A percentile compares a stretch with the other conserved stretches of the same genome.
These are phyloP conservation scores for Pleodorina starrii DNA, from an alignment of 139 green algal species.

Conservation along the genomic window DNA sequence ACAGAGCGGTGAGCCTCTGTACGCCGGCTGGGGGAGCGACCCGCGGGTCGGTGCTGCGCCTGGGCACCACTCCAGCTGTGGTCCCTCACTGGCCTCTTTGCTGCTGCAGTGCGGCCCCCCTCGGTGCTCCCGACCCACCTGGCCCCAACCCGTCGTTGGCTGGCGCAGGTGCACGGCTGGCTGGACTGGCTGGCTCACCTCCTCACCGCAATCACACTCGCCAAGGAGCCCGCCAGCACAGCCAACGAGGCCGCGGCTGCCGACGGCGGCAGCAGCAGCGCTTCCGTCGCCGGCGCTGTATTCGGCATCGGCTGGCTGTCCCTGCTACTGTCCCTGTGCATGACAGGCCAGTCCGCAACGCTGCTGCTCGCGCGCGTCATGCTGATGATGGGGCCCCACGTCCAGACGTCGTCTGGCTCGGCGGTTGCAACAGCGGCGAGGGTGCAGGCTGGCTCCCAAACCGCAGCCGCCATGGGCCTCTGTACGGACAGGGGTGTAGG, in stretches of 20 bases:
- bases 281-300: slow-evolving; percentile 1
- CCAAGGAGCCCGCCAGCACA: neutral
- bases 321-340: neutral
- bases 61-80: too few relatives aligned
- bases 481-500: too few relatives aligned
- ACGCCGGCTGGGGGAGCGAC: too few relatives aligned
- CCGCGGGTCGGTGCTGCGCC: too few relatives aligned
- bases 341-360: neutral
- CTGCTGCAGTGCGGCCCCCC: too few relatives aligned
- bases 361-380: slow-evolving; percentile 26
- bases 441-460: neutral
- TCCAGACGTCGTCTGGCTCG: neutral
- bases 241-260: neutral
- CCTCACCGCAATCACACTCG: neutral
- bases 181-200: neutral
- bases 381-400: neutral
- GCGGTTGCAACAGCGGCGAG: too few relatives aligned
- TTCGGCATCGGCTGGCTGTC: slow-evolving; percentile 22
- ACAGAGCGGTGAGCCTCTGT: too few relatives aligned
- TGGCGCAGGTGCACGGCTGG: slow-evolving; percentile 41
- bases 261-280: neutral
- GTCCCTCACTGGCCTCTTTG: too few relatives aligned
- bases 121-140: too few relatives aligned
- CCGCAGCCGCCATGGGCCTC: neutral
- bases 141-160: neutral